Percentiles rank a stretch among this genome's conserved stretches.
phyloP scores from a whole-genome alignment of 345 rosid genomes.

The Anacardium occidentale region DNA sequence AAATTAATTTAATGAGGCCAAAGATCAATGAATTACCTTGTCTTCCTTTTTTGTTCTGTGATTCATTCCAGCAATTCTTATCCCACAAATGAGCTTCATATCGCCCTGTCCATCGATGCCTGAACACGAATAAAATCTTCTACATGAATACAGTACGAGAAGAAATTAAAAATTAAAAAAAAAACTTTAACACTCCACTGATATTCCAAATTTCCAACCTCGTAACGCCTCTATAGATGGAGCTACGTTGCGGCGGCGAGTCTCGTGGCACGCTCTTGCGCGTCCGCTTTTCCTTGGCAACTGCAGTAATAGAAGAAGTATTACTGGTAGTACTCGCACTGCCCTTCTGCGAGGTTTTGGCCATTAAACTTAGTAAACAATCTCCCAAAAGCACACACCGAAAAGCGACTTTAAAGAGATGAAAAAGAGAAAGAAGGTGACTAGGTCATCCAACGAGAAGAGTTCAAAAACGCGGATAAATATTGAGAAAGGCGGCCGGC shows the following conservation, averaged over 20 bases:
- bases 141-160: not conserved
- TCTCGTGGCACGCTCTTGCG: slow-evolving; percentile 52
- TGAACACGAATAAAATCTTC: slow-evolving; percentile 2
- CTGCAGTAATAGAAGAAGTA: not conserved
- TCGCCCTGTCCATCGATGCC: slow-evolving; percentile 67
- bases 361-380: slow-evolving; percentile 27
- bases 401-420: not conserved
- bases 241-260: slow-evolving; percentile 61
- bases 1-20: not conserved
- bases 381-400: not conserved
- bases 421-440: not conserved
- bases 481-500: slow-evolving; percentile 19
- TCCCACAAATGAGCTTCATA: slow-evolving; percentile 70
- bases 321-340: not conserved
- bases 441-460: slow-evolving; percentile 14
- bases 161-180: not conserved
- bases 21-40: slow-evolving; percentile 42
- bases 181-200: not conserved
- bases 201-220: slow-evolving; percentile 27
- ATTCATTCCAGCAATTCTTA: slow-evolving; percentile 60
- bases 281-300: slow-evolving; percentile 38
- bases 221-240: slow-evolving; percentile 62
- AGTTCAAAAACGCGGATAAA: not conserved
- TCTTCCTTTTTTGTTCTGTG: slow-evolving; percentile 62
- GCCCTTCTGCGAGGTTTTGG: slow-evolving; percentile 33